Base-by-base conservation (phyloP, 768 basidiomycete species). In the Mycena venus region DNA sequence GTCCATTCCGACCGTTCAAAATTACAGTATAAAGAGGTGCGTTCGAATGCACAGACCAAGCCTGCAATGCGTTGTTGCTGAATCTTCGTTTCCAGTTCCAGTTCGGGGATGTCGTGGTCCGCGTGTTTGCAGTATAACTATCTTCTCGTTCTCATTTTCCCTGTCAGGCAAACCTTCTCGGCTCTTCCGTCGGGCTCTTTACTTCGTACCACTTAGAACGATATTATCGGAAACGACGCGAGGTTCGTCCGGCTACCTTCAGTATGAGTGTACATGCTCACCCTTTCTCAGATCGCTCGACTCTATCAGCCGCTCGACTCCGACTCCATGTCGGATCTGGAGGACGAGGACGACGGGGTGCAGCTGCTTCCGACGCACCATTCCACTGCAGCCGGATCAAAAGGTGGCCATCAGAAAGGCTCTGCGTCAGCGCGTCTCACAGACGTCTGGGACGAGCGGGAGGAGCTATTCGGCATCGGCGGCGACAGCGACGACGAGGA, bases 361-460 rank as follows among this genome's bases (percentile, higher is more conserved):
- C 93, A 90, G 70, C 85, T 94, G 14, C 89, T 94, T 25, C 92
- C 93, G 3, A 86, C 86, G n/a, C 87, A 81, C 51, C 78, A 77
- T 17, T 74, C 76, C 32, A 72, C 77, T 11, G 36, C 73, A 10
- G 61, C 78, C 23, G 77, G 75, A 65, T 77, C 80, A 72, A 84
- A 84, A 74, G 80, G 76, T 79, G 76, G 55, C 15, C 72, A n/a
- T n/a, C n/a, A 66, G 75, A 85, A 80, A 74, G 76, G 49, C 5
- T 8, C 8, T 12, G 27, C 82, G 62, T n/a, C 75, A 36, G 79
- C 82, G 62, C 88, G 88, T 23, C 83, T 94, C 53, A 86, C 87
- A 19, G 87, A 94, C 80, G 91, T 93, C 53, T 95, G 94, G 94
- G 92, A 95, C 74, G 93, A 93, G 76, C 88, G 91, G 31, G 94